Percentiles rank a stretch among this genome's conserved stretches.
phyloP scores from a whole-genome alignment of 2,329 filamentous ascomycete species.

The Xylaria digitata region DNA sequence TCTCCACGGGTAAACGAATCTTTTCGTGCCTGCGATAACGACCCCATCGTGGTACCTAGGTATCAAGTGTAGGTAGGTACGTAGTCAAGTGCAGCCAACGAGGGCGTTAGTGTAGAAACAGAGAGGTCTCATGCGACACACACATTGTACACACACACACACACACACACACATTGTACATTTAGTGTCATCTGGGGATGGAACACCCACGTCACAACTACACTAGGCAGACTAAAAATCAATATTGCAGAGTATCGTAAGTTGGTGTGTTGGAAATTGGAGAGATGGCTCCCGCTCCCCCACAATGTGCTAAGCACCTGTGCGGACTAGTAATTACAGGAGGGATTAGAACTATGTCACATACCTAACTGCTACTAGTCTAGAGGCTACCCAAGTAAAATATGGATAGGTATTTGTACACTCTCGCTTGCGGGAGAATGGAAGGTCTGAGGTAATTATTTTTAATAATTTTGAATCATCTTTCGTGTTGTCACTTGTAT shows the following conservation, averaged over 20 bases:
- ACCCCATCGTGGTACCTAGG: background rate
- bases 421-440: slow-evolving; percentile 7
- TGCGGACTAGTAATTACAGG: background rate
- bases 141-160: background rate
- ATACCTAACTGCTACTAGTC: slow-evolving; percentile 24
- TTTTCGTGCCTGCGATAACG: background rate
- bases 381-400: background rate
- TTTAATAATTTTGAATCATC: background rate
- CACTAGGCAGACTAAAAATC: slow-evolving; percentile 1
- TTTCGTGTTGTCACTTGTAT: background rate
- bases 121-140: slow-evolving; percentile 25
- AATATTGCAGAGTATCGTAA: background rate
- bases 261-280: slow-evolving; percentile 27
- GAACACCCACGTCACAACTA: slow-evolving; percentile 28
- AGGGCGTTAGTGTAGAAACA: background rate
- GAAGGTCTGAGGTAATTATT: background rate
- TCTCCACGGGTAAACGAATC: background rate
- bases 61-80: no score
- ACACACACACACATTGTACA: no score
- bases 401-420: no score
- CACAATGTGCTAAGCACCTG: slow-evolving; percentile 20
- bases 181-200: slow-evolving; percentile 21
- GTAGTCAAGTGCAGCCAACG: slow-evolving; percentile 4
- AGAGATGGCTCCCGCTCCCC: slow-evolving; percentile 23
- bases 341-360: slow-evolving; percentile 7